Evolutionary conservation across 768 basidiomycete genomes (phyloP), one percentile per base, ranked within the genome.

Genomic region (Russula earlei): DNA sequence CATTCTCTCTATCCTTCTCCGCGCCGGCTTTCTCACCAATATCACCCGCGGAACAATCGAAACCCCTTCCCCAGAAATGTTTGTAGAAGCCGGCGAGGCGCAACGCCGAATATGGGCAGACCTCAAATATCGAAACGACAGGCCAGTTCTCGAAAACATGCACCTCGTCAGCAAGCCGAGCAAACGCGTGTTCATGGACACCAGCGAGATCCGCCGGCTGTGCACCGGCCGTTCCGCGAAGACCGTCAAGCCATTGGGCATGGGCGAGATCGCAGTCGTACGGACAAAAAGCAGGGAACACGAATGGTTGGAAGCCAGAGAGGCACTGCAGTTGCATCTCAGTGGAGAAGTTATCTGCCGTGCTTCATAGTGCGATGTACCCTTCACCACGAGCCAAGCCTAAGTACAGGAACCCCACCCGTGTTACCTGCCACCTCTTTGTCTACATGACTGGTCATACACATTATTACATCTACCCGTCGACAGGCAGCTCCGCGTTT

Each of bases 201-300:
- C 77, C 34, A 70, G 76, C 3, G 94, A 96, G 64, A 78, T 99
- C 46, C 72, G 82, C 40, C 70, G 84, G 20, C 75, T 98, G 37
- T 88, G 92, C 64, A 82, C 84, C 1, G 96, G 96, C 6, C 71
- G 88, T 53, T 74, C 91, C 55, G 89, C 85, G 8, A 82, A 88
- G 67, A 83, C 81, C 10, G 78, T 96, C 12, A 82, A 82, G 57
- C 91, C 94, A 0, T 74, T 98, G 52, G 85, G 86, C 0, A 81
- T 98, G 77, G 94, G 96, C 17, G 96, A 99, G 73, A 81, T 98
- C 61, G 87, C 89, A 20, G 80, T 98, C 10, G 82, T 99, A 17
- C 78, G 74, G 69, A 91, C 87, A 48, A 76, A 75, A 62, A 77
- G 75, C 64, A 80, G 72, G 71, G 82, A 87, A 66, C 73, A 87